Conservation (phyloP, 192 early-diverging fungal species). For the Entomortierella chlamydospora region DNA sequence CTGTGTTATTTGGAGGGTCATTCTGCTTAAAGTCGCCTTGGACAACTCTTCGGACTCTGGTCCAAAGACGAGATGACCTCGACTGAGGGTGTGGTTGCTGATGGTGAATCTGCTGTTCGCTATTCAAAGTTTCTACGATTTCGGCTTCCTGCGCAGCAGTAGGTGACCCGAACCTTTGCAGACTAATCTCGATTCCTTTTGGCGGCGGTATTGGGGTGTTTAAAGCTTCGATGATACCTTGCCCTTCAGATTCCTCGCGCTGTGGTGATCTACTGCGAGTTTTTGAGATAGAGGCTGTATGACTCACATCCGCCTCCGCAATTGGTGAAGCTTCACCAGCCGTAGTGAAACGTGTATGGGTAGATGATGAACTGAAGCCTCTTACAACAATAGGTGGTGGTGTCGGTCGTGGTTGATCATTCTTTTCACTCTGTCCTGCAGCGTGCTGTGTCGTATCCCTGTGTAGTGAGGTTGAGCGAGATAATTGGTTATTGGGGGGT, state of each 20-base stretch:
- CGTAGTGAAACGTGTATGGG: not conserved
- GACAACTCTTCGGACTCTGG: constrained; percentile 25
- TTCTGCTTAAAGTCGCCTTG: constrained; percentile 16
- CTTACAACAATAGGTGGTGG: constrained; percentile 23
- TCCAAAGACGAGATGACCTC: constrained; percentile 29
- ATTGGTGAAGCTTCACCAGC: not conserved
- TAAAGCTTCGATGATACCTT: not conserved
- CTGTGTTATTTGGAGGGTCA: constrained; percentile 8
- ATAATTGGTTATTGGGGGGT: not conserved
- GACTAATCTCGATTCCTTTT: not conserved
- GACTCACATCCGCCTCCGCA: not conserved
- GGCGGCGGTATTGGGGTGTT: not conserved
- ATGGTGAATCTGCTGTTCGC: not conserved
- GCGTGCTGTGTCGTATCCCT: not conserved
- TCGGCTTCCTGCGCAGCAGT: not conserved
- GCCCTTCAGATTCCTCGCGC: not conserved
- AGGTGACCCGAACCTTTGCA: not conserved
- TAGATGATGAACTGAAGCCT: constrained; percentile 22
- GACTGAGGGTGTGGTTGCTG: not conserved
- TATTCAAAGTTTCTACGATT: constrained; percentile 3
- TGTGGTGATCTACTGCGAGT: not conserved
- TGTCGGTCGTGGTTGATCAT: not conserved
- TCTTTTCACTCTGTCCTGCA: not conserved
- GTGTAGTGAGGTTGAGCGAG: not conserved
- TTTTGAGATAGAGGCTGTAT: not conserved